These are phyloP conservation scores for Lodderomyces margitis DNA, from an alignment of 1,139 yeast species.

Conservation along the genomic window DNA sequence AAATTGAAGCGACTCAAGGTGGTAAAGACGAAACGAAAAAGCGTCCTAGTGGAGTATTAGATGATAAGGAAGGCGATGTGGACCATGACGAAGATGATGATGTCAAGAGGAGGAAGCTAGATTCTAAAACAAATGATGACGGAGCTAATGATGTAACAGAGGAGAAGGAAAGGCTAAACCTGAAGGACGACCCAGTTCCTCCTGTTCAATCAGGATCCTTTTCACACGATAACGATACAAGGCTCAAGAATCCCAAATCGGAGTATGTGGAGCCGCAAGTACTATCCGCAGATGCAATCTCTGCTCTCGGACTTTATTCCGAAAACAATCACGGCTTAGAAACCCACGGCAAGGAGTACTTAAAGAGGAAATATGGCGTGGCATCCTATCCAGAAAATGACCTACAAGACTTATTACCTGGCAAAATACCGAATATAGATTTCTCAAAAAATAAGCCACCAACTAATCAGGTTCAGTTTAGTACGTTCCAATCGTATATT, in stretches of 20 bases:
- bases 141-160: slow-evolving; percentile 11
- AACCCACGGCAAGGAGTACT: slow-evolving; percentile 65
- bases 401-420: slow-evolving; percentile 75
- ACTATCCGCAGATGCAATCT: slow-evolving; percentile 63
- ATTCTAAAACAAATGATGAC: background rate
- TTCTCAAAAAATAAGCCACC: slow-evolving; percentile 81
- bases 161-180: slow-evolving; percentile 18
- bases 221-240: slow-evolving; percentile 54
- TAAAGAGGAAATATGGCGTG: slow-evolving; percentile 80
- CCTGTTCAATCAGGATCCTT: slow-evolving; percentile 47
- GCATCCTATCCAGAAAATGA: slow-evolving; percentile 84
- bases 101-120: background rate
- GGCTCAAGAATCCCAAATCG: slow-evolving; percentile 70
- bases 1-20: slow-evolving; percentile 18
- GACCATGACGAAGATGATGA: slow-evolving; percentile 15
- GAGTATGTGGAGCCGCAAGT: slow-evolving; percentile 76
- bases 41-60: slow-evolving; percentile 5
- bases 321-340: slow-evolving; percentile 57
- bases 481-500: slow-evolving; percentile 80
- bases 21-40: slow-evolving; percentile 6
- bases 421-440: slow-evolving; percentile 82
- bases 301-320: slow-evolving; percentile 63
- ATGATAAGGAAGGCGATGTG: slow-evolving; percentile 7
- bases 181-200: slow-evolving; percentile 38
- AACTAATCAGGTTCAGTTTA: slow-evolving; percentile 85